phyloP scores from a whole-genome alignment of 345 rosid species.

The Triadica sebifera region DNA sequence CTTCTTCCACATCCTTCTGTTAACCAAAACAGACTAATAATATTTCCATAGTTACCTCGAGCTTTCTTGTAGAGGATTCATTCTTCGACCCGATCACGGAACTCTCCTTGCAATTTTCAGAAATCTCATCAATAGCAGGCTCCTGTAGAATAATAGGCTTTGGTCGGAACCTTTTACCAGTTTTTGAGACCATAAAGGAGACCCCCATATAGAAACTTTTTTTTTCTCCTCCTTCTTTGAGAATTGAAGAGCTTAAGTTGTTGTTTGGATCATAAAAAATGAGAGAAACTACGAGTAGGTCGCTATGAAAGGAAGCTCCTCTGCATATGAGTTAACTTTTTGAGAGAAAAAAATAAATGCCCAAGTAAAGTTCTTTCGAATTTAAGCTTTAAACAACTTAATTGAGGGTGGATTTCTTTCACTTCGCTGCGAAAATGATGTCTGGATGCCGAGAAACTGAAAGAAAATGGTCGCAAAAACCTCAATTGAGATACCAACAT shows the following conservation, averaged over 20 bases:
- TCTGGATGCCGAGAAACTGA: slow-evolving; percentile 13
- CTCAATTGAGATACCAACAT: background rate
- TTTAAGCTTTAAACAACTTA: background rate
- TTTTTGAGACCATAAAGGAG: slow-evolving; percentile 68
- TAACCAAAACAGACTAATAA: background rate
- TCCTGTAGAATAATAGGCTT: slow-evolving; percentile 41
- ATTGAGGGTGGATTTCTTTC: background rate
- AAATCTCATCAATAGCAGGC: slow-evolving; percentile 36
- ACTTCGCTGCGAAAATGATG: background rate
- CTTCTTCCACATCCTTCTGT: background rate
- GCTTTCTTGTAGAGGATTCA: slow-evolving; percentile 25
- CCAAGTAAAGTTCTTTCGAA: background rate
- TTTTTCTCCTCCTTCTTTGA: background rate
- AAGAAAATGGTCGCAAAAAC: background rate
- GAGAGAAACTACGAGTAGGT: background rate
- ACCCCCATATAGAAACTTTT: slow-evolving; percentile 45
- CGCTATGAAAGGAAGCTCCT: background rate
- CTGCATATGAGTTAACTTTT: background rate
- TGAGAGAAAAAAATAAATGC: background rate
- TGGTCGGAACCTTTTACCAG: slow-evolving; percentile 57
- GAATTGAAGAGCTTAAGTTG: slow-evolving; percentile 5
- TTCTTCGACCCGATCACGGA: slow-evolving; percentile 26
- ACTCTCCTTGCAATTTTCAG: slow-evolving; percentile 35
- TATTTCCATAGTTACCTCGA: slow-evolving; percentile 39
- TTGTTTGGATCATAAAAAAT: slow-evolving; percentile 5